A percentile compares a stretch with the other conserved stretches of the same genome.
phyloP scores from a whole-genome alignment of 2,329 filamentous ascomycete species.

The Ascosphaera apis region DNA sequence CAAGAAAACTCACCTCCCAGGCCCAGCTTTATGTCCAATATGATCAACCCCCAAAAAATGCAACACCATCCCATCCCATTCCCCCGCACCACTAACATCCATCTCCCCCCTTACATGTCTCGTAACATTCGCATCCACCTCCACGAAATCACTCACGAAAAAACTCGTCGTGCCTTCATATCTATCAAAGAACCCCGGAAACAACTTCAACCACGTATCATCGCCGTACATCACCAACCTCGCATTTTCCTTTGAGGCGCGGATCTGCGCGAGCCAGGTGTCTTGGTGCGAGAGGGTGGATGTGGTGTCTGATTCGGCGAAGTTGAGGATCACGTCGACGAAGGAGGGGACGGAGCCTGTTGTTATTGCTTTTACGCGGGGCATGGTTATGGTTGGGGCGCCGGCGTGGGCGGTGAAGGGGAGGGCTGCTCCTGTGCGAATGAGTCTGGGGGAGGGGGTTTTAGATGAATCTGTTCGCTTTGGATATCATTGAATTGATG shows the following conservation, averaged over 20 bases:
- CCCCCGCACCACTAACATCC: no score
- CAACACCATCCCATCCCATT: conserved; percentile 86
- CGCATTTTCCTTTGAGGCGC: conserved; percentile 40
- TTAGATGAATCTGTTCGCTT: no score
- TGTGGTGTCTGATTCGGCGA: conserved; percentile 79
- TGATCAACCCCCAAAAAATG: conserved; percentile 94
- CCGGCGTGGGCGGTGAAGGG: conserved; percentile 90
- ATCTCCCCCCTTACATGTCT: conserved; percentile 61
- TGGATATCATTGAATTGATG: background rate
- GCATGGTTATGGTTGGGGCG: conserved; percentile 97
- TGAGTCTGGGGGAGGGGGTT: conserved; percentile 40
- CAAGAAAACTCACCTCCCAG: conserved; percentile 36
- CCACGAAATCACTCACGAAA: conserved; percentile 96
- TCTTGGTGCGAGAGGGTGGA: conserved; percentile 76
- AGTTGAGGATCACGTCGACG: conserved; percentile 86
- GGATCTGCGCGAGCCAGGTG: conserved; percentile 89
- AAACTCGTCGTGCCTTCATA: conserved; percentile 91
- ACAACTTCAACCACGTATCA: conserved; percentile 95
- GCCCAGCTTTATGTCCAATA: conserved; percentile 90
- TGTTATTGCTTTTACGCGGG: conserved; percentile 86
- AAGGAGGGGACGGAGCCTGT: conserved; percentile 97
- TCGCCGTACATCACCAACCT: conserved; percentile 90
- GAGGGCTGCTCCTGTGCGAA: conserved; percentile 58
- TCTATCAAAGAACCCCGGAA: conserved; percentile 68
- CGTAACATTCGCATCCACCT: conserved; percentile 95